Evolutionary conservation across 2,329 filamentous ascomycete species (phyloP).

Genomic region (Penicillium sp.): DNA sequence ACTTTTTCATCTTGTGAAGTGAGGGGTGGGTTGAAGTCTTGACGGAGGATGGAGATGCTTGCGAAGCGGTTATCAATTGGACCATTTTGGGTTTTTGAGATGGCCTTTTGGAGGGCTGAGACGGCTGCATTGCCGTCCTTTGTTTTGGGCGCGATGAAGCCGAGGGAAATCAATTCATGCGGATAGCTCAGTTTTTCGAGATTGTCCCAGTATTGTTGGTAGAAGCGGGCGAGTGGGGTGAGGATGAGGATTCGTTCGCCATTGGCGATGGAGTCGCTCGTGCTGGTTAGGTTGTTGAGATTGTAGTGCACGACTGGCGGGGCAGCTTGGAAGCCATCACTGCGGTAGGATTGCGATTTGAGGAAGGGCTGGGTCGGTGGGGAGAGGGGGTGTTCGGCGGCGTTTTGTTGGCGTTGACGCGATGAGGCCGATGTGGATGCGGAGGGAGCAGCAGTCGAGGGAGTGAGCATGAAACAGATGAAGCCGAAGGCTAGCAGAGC

Average conservation of each 20-base stretch:
- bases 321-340: slow-evolving; percentile 60
- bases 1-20: slow-evolving; percentile 82
- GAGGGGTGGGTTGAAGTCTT: slow-evolving; percentile 88
- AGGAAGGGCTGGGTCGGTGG: slow-evolving; percentile 75
- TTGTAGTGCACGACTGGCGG: slow-evolving; percentile 92
- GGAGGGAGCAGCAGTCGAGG: slow-evolving; percentile 52
- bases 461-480: slow-evolving; percentile 56
- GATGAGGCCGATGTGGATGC: slow-evolving; percentile 52
- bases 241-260: slow-evolving; percentile 87
- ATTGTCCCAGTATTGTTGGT: slow-evolving; percentile 95
- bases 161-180: slow-evolving; percentile 90
- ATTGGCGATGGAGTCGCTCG: slow-evolving; percentile 74
- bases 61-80: slow-evolving; percentile 83
- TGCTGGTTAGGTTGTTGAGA: slow-evolving; percentile 91
- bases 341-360: slow-evolving; percentile 60
- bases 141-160: slow-evolving; percentile 94
- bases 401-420: slow-evolving; percentile 57
- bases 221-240: slow-evolving; percentile 91
- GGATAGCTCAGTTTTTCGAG: slow-evolving; percentile 82
- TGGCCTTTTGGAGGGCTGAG: slow-evolving; percentile 77
- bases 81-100: slow-evolving; percentile 83
- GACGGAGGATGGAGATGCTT: slow-evolving; percentile 89
- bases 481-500: slow-evolving; percentile 73
- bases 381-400: slow-evolving; percentile 72
- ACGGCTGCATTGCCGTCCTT: slow-evolving; percentile 90